Evolutionary conservation across 129 eudicot genomes (phyloP).

Genomic region (Escallonia rubra): DNA sequence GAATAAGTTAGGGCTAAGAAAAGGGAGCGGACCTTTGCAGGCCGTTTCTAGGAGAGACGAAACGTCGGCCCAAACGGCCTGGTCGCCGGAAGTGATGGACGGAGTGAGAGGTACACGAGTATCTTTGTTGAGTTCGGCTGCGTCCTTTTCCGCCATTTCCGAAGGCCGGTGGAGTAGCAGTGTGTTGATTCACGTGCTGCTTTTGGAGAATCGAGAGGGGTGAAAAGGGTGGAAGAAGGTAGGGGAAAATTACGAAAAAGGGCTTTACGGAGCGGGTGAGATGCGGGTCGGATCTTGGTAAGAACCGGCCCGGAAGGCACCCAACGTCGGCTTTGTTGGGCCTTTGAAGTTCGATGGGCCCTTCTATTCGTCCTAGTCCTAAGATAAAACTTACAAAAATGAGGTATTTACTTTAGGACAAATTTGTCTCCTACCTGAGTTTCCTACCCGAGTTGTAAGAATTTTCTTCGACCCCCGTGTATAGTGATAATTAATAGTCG

Average conservation of each 20-base stretch:
- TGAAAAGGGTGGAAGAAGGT: no score
- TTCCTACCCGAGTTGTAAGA: no score
- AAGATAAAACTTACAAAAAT: no score
- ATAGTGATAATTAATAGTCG: no score
- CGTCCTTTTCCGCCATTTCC: conserved; percentile 32
- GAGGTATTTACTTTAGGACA: no score
- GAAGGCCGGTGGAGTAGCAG: not conserved
- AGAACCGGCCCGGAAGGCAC: not conserved
- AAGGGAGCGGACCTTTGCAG: conserved; percentile 42
- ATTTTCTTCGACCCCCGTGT: no score
- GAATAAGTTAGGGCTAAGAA: not conserved
- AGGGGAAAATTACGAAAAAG: not conserved
- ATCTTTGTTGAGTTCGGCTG: conserved; percentile 20
- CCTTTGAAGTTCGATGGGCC: no score
- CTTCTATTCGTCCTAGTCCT: no score
- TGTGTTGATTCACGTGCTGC: not conserved
- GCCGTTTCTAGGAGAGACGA: conserved; percentile 60
- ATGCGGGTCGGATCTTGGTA: conserved; percentile 1
- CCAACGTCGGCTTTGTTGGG: no score
- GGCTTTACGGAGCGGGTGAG: conserved; percentile 1
- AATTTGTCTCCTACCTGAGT: no score
- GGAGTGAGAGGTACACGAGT: conserved; percentile 22
- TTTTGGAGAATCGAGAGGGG: not conserved
- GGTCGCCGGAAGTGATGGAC: conserved; percentile 62
- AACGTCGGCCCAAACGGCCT: conserved; percentile 75